phyloP scores from a whole-genome alignment of 129 eudicot genomes.

The Lactuca saligna region DNA sequence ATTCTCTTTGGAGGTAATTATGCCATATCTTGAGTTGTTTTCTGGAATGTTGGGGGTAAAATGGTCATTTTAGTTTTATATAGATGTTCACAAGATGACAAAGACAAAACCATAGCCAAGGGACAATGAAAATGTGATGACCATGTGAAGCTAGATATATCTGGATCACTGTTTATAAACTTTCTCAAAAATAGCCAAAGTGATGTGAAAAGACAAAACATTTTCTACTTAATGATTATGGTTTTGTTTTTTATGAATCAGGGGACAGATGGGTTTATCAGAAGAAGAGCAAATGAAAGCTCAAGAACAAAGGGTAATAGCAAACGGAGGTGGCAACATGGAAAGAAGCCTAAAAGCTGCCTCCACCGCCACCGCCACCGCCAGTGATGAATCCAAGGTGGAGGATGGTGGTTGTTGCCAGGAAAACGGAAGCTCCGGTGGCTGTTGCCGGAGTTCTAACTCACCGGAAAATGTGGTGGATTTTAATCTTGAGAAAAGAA shows the following conservation, averaged over 20 bases:
- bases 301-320: slow-evolving; percentile 59
- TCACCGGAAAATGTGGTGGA: slow-evolving; percentile 39
- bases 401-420: slow-evolving; percentile 61
- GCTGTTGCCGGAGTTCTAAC: slow-evolving; percentile 57
- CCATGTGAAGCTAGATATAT: slow-evolving; percentile 40
- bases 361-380: slow-evolving; percentile 7
- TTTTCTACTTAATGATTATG: slow-evolving; percentile 24
- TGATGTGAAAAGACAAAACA: slow-evolving; percentile 19
- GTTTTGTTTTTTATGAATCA: slow-evolving; percentile 23
- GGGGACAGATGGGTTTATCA: slow-evolving; percentile 98
- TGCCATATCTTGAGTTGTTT: slow-evolving; percentile 8
- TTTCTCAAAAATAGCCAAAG: slow-evolving; percentile 28
- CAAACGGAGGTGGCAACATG: slow-evolving; percentile 39
- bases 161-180: slow-evolving; percentile 22
- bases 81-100: slow-evolving; percentile 21
- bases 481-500: slow-evolving; percentile 39
- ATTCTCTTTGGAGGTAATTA: slow-evolving; percentile 82
- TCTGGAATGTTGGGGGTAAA: too few relatives aligned
- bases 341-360: slow-evolving; percentile 31
- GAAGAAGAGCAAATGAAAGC: slow-evolving; percentile 84
- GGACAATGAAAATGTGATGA: slow-evolving; percentile 37
- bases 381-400: slow-evolving; percentile 38
- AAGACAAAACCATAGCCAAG: slow-evolving; percentile 4
- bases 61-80: background rate
- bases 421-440: slow-evolving; percentile 41